Percentiles rank a stretch among this genome's conserved stretches.
Conservation (phyloP, 441 rosid genomes). For the Erysimum cheiri region DNA sequence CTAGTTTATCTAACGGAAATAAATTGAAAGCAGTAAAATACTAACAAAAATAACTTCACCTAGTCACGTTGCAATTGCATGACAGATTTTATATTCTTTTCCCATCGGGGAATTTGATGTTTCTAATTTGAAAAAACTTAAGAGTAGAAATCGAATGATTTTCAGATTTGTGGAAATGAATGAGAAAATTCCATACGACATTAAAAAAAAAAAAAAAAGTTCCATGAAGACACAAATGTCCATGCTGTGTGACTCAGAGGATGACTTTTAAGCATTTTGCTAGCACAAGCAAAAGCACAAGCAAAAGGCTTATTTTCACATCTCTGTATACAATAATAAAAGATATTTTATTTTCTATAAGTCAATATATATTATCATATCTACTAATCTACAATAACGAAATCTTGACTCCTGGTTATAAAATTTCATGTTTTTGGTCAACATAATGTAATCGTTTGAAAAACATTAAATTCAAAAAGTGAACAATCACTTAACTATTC, state of each 20-base stretch:
- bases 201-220: background rate
- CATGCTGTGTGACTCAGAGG: conserved; percentile 15
- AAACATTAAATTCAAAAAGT: background rate
- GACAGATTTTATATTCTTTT: background rate
- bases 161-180: conserved; percentile 14
- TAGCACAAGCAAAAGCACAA: conserved; percentile 20
- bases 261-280: conserved; percentile 26
- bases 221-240: conserved; percentile 12
- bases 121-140: conserved; percentile 18
- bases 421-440: conserved; percentile 9
- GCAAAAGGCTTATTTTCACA: conserved; percentile 32
- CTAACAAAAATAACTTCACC: background rate
- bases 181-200: background rate
- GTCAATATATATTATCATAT: conserved; percentile 7
- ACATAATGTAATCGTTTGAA: background rate
- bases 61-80: background rate
- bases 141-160: background rate
- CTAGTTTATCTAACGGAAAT: background rate
- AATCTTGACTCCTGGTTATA: conserved; percentile 22
- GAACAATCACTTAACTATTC: background rate
- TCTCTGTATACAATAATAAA: background rate
- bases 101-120: conserved; percentile 3
- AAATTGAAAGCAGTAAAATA: background rate
- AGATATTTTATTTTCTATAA: background rate
- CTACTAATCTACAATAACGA: conserved; percentile 7